Evolutionary conservation across 148 eudicot genomes (phyloP).

Genomic region (Nepenthes mirabilis): DNA sequence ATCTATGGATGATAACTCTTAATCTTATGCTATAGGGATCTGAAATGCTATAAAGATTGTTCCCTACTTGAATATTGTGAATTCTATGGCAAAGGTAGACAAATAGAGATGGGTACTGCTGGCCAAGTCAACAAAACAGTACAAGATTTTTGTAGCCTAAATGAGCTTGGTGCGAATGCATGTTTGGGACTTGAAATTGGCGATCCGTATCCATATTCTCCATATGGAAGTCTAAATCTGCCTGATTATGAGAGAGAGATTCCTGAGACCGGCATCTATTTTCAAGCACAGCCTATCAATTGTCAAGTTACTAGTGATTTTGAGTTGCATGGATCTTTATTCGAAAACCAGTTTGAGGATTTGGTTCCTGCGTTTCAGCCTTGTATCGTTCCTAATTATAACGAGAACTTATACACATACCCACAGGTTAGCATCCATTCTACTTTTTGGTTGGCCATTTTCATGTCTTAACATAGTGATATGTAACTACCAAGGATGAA

Average conservation of each 20-base stretch:
- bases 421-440: slow-evolving; percentile 42
- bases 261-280: slow-evolving; percentile 28
- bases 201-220: slow-evolving; percentile 52
- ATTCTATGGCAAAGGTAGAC: slow-evolving; percentile 25
- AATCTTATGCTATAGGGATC: slow-evolving; percentile 31
- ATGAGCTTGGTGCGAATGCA: slow-evolving; percentile 29
- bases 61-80: slow-evolving; percentile 36
- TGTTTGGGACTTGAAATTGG: slow-evolving; percentile 54
- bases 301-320: slow-evolving; percentile 45
- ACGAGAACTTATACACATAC: slow-evolving; percentile 37
- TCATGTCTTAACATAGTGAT: background rate
- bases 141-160: slow-evolving; percentile 35
- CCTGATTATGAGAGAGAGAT: slow-evolving; percentile 37
- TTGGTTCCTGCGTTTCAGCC: slow-evolving; percentile 53
- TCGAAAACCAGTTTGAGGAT: slow-evolving; percentile 31
- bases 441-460: background rate
- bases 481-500: background rate
- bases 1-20: background rate
- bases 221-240: slow-evolving; percentile 32
- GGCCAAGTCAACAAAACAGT: slow-evolving; percentile 25
- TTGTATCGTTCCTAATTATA: slow-evolving; percentile 41
- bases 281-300: slow-evolving; percentile 41
- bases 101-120: slow-evolving; percentile 30
- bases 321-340: slow-evolving; percentile 47
- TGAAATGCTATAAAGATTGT: slow-evolving; percentile 41